Evolutionary conservation across 2,329 filamentous ascomycete genomes (phyloP).

Genomic region (Bipolaris zeicola): DNA sequence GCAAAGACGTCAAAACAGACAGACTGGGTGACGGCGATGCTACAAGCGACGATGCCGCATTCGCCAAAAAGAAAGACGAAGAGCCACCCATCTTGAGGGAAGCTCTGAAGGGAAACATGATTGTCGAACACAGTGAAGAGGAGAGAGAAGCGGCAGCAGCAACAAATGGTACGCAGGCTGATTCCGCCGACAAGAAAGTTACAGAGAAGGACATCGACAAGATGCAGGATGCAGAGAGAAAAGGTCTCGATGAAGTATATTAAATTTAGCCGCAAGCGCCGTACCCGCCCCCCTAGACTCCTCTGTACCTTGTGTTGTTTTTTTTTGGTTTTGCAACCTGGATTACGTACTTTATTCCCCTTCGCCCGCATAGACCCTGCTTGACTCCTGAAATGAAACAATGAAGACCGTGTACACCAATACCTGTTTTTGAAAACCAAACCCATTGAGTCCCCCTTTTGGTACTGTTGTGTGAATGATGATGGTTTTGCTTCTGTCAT

Average conservation of each 20-base stretch:
- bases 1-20: constrained; percentile 51
- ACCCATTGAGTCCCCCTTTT: not conserved
- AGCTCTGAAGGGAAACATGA: constrained; percentile 44
- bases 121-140: constrained; percentile 37
- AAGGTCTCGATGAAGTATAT: constrained; percentile 43
- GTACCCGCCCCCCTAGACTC: no score
- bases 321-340: no score
- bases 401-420: not conserved
- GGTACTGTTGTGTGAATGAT: not conserved
- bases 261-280: constrained; percentile 9
- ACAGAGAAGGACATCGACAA: constrained; percentile 36
- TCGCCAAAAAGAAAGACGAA: constrained; percentile 8
- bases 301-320: no score
- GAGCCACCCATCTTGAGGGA: constrained; percentile 36
- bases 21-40: constrained; percentile 51
- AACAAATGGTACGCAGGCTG: constrained; percentile 19
- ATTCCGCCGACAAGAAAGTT: constrained; percentile 24
- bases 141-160: constrained; percentile 17
- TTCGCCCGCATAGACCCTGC: no score
- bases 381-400: not conserved
- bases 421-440: no score
- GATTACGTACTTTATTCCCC: no score
- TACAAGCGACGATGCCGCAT: constrained; percentile 28
- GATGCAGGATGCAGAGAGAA: constrained; percentile 38
- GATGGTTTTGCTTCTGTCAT: not conserved